Percentiles rank a stretch among this genome's conserved stretches.
These are phyloP conservation scores for Boletus huronensis DNA, from an alignment of 768 basidiomycete genomes.

Conservation along the genomic window DNA sequence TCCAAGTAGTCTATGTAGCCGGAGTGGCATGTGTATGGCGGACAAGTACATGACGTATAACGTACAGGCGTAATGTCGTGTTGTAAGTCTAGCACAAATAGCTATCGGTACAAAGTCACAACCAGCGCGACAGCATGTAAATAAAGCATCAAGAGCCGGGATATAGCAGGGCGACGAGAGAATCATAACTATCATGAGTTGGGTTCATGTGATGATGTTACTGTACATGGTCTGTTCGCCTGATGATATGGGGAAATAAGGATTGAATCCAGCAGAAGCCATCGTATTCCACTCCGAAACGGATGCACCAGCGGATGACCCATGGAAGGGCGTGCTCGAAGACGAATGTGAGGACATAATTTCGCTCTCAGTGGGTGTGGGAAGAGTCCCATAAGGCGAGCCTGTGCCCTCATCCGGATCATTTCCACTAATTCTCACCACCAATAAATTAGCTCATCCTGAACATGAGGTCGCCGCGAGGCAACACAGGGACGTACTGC, in stretches of 20 bases:
- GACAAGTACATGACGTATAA: constrained; percentile 34
- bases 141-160: constrained; percentile 19
- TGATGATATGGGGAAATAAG: constrained; percentile 61
- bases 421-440: constrained; percentile 43
- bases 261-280: constrained; percentile 53
- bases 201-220: constrained; percentile 51
- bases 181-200: background rate
- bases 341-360: constrained; percentile 45
- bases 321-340: constrained; percentile 41
- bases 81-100: constrained; percentile 30
- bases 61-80: constrained; percentile 26
- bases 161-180: constrained; percentile 2
- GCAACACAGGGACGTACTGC: constrained; percentile 50
- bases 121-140: constrained; percentile 30
- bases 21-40: constrained; percentile 10
- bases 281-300: constrained; percentile 63
- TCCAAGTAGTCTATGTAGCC: constrained; percentile 19
- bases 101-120: constrained; percentile 28
- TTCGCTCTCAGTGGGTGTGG: constrained; percentile 63
- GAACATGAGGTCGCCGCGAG: constrained; percentile 34
- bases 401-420: constrained; percentile 48
- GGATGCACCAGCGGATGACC: constrained; percentile 43
- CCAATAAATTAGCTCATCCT: constrained; percentile 30
- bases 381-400: constrained; percentile 51
- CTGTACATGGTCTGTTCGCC: constrained; percentile 56